Conservation (phyloP, 2,329 filamentous ascomycete genomes). For the Ceratocystis diversiconidia region DNA sequence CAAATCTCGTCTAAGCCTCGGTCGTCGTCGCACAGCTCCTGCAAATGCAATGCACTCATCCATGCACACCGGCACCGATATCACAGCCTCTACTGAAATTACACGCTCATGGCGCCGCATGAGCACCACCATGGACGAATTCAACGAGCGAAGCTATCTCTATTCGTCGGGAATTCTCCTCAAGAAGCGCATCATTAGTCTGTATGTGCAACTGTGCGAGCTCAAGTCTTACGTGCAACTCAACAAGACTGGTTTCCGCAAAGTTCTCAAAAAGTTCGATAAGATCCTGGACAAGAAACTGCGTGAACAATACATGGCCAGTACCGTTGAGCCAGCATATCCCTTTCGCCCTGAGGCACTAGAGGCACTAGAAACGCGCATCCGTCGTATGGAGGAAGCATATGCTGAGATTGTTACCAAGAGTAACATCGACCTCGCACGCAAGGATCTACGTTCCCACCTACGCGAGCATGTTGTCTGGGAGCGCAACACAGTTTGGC, state of each 20-base stretch:
- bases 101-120: slow-evolving; percentile 42
- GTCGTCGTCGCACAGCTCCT: slow-evolving; percentile 19
- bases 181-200: slow-evolving; percentile 76
- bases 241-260: slow-evolving; percentile 91
- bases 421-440: slow-evolving; percentile 62
- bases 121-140: slow-evolving; percentile 61
- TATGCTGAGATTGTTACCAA: slow-evolving; percentile 74
- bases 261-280: slow-evolving; percentile 96
- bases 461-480: slow-evolving; percentile 93
- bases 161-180: slow-evolving; percentile 63
- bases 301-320: slow-evolving; percentile 60
- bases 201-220: slow-evolving; percentile 88
- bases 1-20: slow-evolving; percentile 30
- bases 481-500: slow-evolving; percentile 97
- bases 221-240: slow-evolving; percentile 92
- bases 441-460: slow-evolving; percentile 75
- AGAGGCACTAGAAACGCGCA: slow-evolving; percentile 53
- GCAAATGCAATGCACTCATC: slow-evolving; percentile 19
- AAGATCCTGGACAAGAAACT: slow-evolving; percentile 80
- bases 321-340: slow-evolving; percentile 61
- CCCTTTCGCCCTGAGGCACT: slow-evolving; percentile 67
- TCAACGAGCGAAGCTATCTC: slow-evolving; percentile 57
- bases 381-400: slow-evolving; percentile 58
- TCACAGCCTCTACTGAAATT: slow-evolving; percentile 49
- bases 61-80: slow-evolving; percentile 35